phyloP scores from a whole-genome alignment of 179 eudicot genomes.

The Beta lomatogona region DNA sequence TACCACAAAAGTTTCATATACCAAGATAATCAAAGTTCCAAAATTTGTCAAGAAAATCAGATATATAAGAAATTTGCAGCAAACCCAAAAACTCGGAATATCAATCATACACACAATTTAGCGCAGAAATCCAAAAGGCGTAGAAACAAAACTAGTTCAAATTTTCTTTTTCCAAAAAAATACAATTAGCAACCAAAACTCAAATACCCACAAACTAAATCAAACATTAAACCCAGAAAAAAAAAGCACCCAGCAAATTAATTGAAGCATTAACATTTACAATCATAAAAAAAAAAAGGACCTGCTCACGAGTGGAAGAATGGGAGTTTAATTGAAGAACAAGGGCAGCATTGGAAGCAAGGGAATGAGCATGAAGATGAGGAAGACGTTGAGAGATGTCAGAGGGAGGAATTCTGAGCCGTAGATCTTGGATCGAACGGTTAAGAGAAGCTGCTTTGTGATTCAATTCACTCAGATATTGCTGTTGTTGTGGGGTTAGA shows the following conservation, averaged over 20 bases:
- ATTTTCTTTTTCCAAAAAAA: no score
- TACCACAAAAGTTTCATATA: background rate
- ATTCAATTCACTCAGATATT: conserved; percentile 50
- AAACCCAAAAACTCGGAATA: background rate
- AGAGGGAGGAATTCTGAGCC: conserved; percentile 78
- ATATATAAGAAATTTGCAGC: background rate
- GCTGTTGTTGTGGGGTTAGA: conserved; percentile 70
- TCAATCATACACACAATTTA: background rate
- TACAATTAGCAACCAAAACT: background rate
- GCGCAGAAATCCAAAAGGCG: background rate
- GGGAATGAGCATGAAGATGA: conserved; percentile 86
- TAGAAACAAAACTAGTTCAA: background rate
- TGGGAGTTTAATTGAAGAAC: conserved; percentile 84
- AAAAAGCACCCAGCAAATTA: background rate
- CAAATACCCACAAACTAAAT: conserved; percentile 11
- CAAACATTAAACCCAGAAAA: background rate
- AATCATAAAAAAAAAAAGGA: conserved; percentile 1
- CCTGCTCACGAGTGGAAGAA: conserved; percentile 82
- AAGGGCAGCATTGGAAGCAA: conserved; percentile 85
- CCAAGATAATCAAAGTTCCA: background rate
- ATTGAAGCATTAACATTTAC: background rate
- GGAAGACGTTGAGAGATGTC: conserved; percentile 90
- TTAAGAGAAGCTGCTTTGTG: conserved; percentile 50
- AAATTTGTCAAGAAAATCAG: background rate
- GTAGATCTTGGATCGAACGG: conserved; percentile 83